A percentile compares a stretch with the other conserved stretches of the same genome.
Conservation (phyloP, 2,329 filamentous ascomycete genomes). For the Pyrenochaeta sp. region DNA sequence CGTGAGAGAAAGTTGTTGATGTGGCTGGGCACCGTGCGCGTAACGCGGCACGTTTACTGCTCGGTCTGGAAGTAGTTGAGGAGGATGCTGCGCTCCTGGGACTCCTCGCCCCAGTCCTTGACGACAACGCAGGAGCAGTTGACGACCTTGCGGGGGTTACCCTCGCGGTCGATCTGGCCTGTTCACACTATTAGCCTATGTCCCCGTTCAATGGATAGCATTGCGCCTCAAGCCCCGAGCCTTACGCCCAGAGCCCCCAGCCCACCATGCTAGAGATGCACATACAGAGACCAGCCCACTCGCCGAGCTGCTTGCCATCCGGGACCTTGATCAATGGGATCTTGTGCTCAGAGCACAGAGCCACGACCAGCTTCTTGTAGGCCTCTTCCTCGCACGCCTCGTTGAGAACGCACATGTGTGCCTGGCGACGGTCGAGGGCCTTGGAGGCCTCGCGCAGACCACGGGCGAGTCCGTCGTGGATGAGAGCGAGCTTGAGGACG, state of each 20-base stretch:
- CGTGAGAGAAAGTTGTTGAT: conserved; percentile 8
- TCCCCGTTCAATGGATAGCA: background rate
- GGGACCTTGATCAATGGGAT: conserved; percentile 99
- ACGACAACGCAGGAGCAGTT: conserved; percentile 99
- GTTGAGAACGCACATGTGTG: conserved; percentile 99
- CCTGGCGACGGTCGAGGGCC: conserved; percentile 97
- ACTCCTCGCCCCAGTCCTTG: conserved; percentile 99
- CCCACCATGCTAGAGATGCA: background rate
- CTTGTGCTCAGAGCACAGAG: conserved; percentile 99
- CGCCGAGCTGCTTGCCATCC: conserved; percentile 99
- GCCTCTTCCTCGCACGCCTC: conserved; percentile 99
- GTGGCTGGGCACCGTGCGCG: conserved; percentile 11
- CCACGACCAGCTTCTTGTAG: conserved; percentile 99
- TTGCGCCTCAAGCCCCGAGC: background rate
- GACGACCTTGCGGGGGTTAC: conserved; percentile 99
- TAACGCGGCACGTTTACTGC: conserved; percentile 54
- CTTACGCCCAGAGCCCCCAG: conserved; percentile 4
- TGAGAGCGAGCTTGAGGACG: conserved; percentile 96
- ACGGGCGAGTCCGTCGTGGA: conserved; percentile 99
- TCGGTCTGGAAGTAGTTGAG: conserved; percentile 99
- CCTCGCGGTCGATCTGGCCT: conserved; percentile 99
- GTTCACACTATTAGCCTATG: conserved; percentile 20
- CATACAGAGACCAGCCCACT: conserved; percentile 99
- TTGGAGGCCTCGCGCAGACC: conserved; percentile 98
- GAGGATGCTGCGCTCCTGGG: conserved; percentile 96